Base-by-base conservation (phyloP, 1,284 basidiomycete species). In the Phellopilus nigrolimitatus region DNA sequence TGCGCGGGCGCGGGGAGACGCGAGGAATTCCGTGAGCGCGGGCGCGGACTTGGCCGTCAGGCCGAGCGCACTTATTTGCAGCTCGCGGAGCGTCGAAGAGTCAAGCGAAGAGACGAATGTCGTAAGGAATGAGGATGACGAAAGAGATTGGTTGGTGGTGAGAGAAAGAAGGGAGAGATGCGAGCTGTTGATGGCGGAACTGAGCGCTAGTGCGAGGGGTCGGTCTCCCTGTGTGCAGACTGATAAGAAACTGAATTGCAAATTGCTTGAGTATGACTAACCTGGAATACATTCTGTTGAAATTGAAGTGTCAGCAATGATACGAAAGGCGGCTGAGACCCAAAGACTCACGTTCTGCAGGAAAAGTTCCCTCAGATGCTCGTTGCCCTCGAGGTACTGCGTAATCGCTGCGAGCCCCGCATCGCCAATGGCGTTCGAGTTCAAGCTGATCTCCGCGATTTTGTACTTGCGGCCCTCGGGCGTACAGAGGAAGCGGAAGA, bases 401-500 rank as follows among this genome's bases (percentile, higher is more conserved):
- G 73, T 63, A 51, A 85, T 75, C 6, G 76, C 73, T 27, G 66
- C 61, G 19, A 87, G 66, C 0, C 80, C 80, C 39, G 62, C 61
- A 60, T 82, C 74, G 15, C 80, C 75, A 49, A 87, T 75, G 1
- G 60, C 57, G 59, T 79, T 82, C 8, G 70, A 67, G 51, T 79
- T 82, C 50, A 87, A 62, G 57, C 68, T 72, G 38, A 87, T 80
- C 55, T 82, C 76, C 1, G 65, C 60, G 52, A 87, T 70, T 46
- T 64, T 66, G 60, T 81, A 70, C 49, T 65, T 69, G 43, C 67
- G 66, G 6, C 78, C 81, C 17, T 67, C 57, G 12, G 66, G 57
- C 3, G 80, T 79, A 28, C 67, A 64, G 6, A 87, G 71, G 58
- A 76, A 84, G 25, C 66, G 64, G 60, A 85, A 83, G 5, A 87